Conservation (phyloP, 2,329 filamentous ascomycete species). For the Pseudocercospora musae region DNA sequence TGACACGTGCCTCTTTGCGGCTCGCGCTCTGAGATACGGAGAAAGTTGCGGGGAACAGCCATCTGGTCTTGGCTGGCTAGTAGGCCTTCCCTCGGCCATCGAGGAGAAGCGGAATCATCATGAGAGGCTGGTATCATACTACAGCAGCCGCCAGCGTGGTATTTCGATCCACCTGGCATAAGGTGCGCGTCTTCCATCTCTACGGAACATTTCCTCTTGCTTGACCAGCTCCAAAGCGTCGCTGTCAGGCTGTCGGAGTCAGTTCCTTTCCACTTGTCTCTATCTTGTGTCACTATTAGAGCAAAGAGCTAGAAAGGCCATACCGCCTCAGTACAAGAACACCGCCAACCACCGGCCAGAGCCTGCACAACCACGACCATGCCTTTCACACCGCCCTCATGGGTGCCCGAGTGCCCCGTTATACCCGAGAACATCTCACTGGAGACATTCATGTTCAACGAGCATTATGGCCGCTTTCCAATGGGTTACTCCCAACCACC, state of each 20-base stretch:
- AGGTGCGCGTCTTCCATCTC: background rate
- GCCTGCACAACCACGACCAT: slow-evolving; percentile 31
- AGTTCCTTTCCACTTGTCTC: background rate
- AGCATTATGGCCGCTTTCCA: slow-evolving; percentile 64
- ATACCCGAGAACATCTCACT: slow-evolving; percentile 72
- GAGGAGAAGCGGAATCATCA: slow-evolving; percentile 7
- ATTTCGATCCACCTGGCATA: background rate
- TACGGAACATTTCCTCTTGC: background rate
- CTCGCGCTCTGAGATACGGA: background rate
- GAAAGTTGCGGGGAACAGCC: background rate
- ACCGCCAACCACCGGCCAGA: background rate
- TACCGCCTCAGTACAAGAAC: background rate
- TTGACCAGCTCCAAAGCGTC: background rate
- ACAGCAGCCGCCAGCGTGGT: background rate
- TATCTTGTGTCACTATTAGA: background rate
- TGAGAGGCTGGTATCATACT: slow-evolving; percentile 5
- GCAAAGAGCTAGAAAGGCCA: background rate
- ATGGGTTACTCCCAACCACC: slow-evolving; percentile 63
- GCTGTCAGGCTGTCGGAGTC: background rate
- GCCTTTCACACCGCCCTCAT: slow-evolving; percentile 59
- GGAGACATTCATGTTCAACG: slow-evolving; percentile 72
- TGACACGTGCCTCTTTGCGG: background rate
- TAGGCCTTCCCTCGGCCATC: background rate
- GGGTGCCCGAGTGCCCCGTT: slow-evolving; percentile 61
- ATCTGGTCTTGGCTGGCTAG: background rate